phyloP scores from a whole-genome alignment of 805 yeast species.

The Candida ulmi region DNA sequence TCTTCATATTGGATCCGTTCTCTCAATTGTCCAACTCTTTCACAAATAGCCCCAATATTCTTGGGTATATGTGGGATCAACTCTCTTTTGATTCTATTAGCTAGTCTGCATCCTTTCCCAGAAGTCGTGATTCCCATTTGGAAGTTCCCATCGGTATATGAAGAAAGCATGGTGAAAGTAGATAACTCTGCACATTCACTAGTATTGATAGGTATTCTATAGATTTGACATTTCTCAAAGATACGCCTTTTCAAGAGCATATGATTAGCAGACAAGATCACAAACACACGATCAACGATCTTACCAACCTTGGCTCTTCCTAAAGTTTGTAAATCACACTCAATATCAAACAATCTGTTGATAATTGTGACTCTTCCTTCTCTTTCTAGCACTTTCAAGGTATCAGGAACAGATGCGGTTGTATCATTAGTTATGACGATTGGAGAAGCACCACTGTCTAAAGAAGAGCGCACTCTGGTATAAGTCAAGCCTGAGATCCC shows the following conservation, averaged over 20 bases:
- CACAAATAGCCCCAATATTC: slow-evolving; percentile 64
- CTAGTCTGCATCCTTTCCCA: slow-evolving; percentile 86
- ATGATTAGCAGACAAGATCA: slow-evolving; percentile 36
- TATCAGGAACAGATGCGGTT: slow-evolving; percentile 20
- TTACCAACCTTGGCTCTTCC: slow-evolving; percentile 61
- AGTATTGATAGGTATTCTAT: slow-evolving; percentile 79
- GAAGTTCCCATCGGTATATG: slow-evolving; percentile 64
- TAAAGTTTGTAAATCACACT: slow-evolving; percentile 40
- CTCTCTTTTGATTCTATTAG: slow-evolving; percentile 74
- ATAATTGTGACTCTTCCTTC: slow-evolving; percentile 25
- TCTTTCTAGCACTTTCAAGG: slow-evolving; percentile 22
- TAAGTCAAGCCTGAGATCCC: slow-evolving; percentile 44
- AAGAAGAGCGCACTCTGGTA: slow-evolving; percentile 41
- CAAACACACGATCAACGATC: slow-evolving; percentile 74
- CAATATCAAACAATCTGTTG: slow-evolving; percentile 29
- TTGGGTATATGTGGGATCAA: slow-evolving; percentile 58
- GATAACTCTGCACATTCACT: slow-evolving; percentile 71
- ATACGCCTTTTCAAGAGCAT: slow-evolving; percentile 33
- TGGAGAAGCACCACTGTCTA: slow-evolving; percentile 53
- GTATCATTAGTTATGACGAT: slow-evolving; percentile 36
- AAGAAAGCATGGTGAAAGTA: slow-evolving; percentile 71
- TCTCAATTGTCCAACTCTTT: slow-evolving; percentile 67
- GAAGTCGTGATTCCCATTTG: slow-evolving; percentile 81
- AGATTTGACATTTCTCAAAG: slow-evolving; percentile 44
- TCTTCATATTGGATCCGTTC: slow-evolving; percentile 49